phyloP scores from a whole-genome alignment of 352 stramenopile genomes.

The Phytophthora melonis region DNA sequence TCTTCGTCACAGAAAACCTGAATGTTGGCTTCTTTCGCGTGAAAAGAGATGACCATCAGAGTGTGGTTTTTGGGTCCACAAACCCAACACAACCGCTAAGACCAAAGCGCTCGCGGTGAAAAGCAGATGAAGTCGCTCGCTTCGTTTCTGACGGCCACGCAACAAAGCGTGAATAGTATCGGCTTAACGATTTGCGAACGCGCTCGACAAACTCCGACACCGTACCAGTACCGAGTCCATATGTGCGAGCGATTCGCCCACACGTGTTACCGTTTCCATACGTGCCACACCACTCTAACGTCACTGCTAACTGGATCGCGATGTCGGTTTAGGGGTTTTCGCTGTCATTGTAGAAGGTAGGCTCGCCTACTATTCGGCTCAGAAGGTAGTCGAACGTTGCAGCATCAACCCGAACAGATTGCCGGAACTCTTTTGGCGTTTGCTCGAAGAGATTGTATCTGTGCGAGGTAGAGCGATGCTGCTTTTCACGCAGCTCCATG shows the following conservation, averaged over 20 bases:
- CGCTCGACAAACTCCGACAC: neutral
- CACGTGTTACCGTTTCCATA: conserved; percentile 10
- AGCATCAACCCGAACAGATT: too few species aligned
- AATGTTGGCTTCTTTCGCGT: neutral
- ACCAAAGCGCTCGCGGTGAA: conserved; percentile 4
- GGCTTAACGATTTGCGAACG: neutral
- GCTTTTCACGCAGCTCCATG: too few species aligned
- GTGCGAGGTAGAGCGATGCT: too few species aligned
- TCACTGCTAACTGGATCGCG: conserved; percentile 4
- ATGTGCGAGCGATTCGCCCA: neutral
- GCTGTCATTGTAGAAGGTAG: too few species aligned
- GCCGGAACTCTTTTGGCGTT: too few species aligned
- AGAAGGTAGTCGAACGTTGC: too few species aligned
- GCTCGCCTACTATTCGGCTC: too few species aligned
- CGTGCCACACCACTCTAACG: conserved; percentile 1
- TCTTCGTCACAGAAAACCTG: conserved; percentile 4
- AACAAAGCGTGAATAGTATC: conserved; percentile 6
- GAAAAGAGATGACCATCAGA: conserved; percentile 3
- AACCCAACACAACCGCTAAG: conserved; percentile 4
- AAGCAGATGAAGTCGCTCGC: neutral
- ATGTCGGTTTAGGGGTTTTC: conserved; percentile 3
- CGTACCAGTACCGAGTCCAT: conserved; percentile 5
- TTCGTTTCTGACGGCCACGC: neutral
- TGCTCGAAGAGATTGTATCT: too few species aligned
- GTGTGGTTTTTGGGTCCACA: conserved; percentile 14